phyloP scores from a whole-genome alignment of 1,284 basidiomycete species.

The Tilletia indica region DNA sequence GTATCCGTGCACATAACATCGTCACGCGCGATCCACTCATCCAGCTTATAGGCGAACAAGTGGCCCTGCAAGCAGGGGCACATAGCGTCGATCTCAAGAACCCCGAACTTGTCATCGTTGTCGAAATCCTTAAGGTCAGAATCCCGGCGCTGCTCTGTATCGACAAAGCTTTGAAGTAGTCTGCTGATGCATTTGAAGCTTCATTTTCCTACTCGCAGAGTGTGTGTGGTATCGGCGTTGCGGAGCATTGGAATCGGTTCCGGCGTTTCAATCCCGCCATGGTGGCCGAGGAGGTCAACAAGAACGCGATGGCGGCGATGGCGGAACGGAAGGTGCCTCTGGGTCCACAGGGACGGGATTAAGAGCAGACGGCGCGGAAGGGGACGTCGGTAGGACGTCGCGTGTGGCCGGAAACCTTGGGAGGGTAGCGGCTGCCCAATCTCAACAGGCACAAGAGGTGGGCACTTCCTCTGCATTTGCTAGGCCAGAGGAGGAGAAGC shows the following conservation, averaged over 20 bases:
- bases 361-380: no score
- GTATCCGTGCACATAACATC: constrained; percentile 40
- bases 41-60: constrained; percentile 32
- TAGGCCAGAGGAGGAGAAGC: no score
- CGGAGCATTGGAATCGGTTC: constrained; percentile 34
- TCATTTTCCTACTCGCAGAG: constrained; percentile 24
- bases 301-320: constrained; percentile 16
- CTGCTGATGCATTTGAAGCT: background rate
- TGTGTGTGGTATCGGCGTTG: constrained; percentile 39
- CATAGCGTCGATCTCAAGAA: constrained; percentile 38
- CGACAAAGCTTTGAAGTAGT: background rate
- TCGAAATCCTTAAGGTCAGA: constrained; percentile 33
- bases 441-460: no score
- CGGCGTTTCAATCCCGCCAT: constrained; percentile 42
- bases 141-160: background rate
- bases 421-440: no score
- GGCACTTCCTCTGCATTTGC: no score
- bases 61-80: constrained; percentile 21
- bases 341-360: background rate
- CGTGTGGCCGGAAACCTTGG: no score
- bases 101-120: constrained; percentile 42
- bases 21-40: constrained; percentile 41
- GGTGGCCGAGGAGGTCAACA: constrained; percentile 30
- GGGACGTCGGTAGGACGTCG: no score
- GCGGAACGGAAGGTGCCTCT: background rate